Percentiles rank a stretch among this genome's conserved stretches.
These are phyloP conservation scores for Elsinoe arachidis DNA, from an alignment of 2,329 filamentous ascomycete species.

Conservation along the genomic window DNA sequence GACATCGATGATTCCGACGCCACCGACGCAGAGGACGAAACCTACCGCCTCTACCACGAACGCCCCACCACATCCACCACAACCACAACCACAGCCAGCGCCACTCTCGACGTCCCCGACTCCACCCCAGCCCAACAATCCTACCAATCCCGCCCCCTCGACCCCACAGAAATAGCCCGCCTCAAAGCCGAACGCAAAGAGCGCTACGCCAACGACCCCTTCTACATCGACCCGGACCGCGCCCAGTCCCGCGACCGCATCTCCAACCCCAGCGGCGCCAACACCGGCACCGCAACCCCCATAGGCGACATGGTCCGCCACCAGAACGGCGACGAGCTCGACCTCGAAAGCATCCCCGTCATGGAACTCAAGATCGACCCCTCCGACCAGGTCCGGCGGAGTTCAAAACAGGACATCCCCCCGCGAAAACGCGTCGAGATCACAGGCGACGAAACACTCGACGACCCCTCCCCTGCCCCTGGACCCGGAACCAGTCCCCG, in stretches of 20 bases:
- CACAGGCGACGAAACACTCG: conserved; percentile 41
- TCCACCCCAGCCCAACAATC: conserved; percentile 16
- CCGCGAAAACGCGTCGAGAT: conserved; percentile 36
- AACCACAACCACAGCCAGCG: conserved; percentile 31
- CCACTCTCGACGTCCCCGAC: conserved; percentile 33
- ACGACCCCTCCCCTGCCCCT: conserved; percentile 23
- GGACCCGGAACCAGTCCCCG: conserved; percentile 4
- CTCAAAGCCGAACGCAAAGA: conserved; percentile 70
- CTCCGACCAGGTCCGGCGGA: conserved; percentile 3
- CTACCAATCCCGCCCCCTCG: conserved; percentile 42
- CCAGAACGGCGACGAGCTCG: conserved; percentile 68
- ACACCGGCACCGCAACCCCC: conserved; percentile 59
- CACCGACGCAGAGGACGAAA: conserved; percentile 33
- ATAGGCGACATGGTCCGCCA: conserved; percentile 63
- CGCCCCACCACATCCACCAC: conserved; percentile 24
- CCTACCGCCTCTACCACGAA: conserved; percentile 40
- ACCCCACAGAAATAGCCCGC: conserved; percentile 64
- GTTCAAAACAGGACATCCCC: not conserved
- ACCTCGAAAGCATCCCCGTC: conserved; percentile 92
- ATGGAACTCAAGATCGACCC: conserved; percentile 75
- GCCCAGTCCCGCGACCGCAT: not conserved
- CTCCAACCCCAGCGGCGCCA: not conserved
- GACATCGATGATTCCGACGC: conserved; percentile 36
- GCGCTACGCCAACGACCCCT: conserved; percentile 85
- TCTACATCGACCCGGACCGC: conserved; percentile 61